Percentiles rank a stretch among this genome's conserved stretches.
These are phyloP conservation scores for Gigaspora rosea DNA, from an alignment of 192 early-diverging fungal species.

Conservation along the genomic window DNA sequence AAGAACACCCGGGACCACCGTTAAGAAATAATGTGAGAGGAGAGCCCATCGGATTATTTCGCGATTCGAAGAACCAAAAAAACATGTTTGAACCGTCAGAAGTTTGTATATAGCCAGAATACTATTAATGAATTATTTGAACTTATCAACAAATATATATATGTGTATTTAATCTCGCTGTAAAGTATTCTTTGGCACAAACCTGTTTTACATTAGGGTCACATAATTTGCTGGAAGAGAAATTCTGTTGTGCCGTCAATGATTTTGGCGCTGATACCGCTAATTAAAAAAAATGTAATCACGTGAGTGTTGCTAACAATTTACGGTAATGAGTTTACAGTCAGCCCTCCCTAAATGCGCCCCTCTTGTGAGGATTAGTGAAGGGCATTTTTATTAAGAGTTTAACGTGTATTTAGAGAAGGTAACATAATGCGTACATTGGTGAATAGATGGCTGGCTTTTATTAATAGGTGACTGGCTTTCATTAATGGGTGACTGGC, in stretches of 20 bases:
- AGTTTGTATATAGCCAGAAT: slow-evolving; percentile 9
- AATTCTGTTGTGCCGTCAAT: background rate
- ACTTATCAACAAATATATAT: background rate
- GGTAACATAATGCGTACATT: too few relatives aligned
- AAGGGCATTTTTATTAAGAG: too few relatives aligned
- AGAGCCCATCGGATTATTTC: slow-evolving; percentile 67
- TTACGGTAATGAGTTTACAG: too few relatives aligned
- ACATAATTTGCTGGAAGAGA: slow-evolving; percentile 9
- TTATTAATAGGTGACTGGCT: too few relatives aligned
- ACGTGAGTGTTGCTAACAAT: too few relatives aligned
- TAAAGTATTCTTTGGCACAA: background rate
- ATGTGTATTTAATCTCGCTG: too few relatives aligned
- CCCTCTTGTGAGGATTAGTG: too few relatives aligned
- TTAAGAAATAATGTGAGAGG: slow-evolving; percentile 79
- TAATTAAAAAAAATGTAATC: too few relatives aligned
- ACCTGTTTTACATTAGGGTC: slow-evolving; percentile 19
- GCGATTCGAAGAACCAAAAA: slow-evolving; percentile 97
- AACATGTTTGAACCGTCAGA: slow-evolving; percentile 29
- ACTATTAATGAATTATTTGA: background rate
- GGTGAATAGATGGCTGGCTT: too few relatives aligned
- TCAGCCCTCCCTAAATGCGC: too few relatives aligned
- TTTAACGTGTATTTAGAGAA: too few relatives aligned
- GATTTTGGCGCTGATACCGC: background rate
- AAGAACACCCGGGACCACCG: slow-evolving; percentile 85
- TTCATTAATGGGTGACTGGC: too few relatives aligned